Evolutionary conservation across 2,329 filamentous ascomycete species (phyloP), one percentile per base, ranked within the genome.

Genomic region (Aspergillus sp.): DNA sequence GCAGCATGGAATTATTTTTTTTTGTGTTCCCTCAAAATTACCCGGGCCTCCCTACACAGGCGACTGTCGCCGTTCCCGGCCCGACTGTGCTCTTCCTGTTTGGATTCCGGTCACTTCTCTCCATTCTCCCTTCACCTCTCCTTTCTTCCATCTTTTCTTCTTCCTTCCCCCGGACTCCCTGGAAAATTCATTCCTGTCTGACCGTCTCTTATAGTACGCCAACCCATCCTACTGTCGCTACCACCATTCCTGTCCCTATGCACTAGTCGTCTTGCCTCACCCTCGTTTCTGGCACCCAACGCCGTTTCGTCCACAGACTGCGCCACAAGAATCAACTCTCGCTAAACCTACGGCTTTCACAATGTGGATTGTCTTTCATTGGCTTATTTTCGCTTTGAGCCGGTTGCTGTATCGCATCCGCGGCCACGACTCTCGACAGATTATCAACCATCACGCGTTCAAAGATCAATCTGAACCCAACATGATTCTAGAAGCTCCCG

Each of bases 371-470:
- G 11, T 64, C 39, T 9, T 66, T 5, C 17, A 64, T 30, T 70
- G 65, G 48, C 22, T 69, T 2, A 61, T 64, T 47, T 69, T 61
- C 24, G 54, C 49, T 17, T 45, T 69, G 2, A 65, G 66, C 22
- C 58, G 59, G 19, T 19, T 66, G 2, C 44, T 70, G 1, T 69
- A 68, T 51, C 55, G 54, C n/a, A 54, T 70, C 7, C 65, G 69
- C 15, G 64, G 58, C 27, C 67, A 71, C 58, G 68, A 71, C 37
- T 62, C 61, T 5, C 56, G 58, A 5, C 64, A 67, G 40, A 63
- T 71, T 40, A 63, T 64, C 27, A 52, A 62, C 7, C 59, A 58
- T 22, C 45, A 44, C 12, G 68, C 68, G 1, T 70, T 71, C 58
- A 61, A 61, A 17, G 54, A 65, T 20, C 27, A 66, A 2, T 57